Evolutionary conservation across 441 rosid genomes (phyloP).

Genomic region (Viola pubescens): DNA sequence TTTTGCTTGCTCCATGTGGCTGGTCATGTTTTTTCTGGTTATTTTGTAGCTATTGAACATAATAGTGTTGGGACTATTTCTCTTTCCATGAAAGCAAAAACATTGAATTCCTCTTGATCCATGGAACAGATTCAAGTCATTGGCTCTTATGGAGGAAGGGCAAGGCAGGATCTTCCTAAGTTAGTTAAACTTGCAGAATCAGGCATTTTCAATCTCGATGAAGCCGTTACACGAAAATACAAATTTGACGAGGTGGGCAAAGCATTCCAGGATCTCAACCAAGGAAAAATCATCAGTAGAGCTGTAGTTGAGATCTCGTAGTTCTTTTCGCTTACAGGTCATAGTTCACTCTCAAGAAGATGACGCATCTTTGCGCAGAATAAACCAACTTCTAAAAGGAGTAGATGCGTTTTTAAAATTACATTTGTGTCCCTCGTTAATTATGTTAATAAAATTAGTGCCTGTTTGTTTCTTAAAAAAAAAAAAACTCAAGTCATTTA

Average conservation of each 20-base stretch:
- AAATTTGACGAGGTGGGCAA: constrained; percentile 65
- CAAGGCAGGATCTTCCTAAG: constrained; percentile 94
- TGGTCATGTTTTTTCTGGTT: no score
- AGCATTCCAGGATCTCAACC: constrained; percentile 82
- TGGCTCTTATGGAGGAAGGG: constrained; percentile 90
- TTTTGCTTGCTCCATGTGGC: no score
- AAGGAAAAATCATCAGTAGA: constrained; percentile 73
- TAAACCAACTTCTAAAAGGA: no score
- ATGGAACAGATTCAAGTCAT: constrained; percentile 63
- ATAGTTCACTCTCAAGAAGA: background rate
- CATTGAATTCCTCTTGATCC: background rate
- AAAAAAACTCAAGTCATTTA: no score
- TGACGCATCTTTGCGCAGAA: background rate
- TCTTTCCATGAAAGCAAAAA: background rate
- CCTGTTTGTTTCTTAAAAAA: no score
- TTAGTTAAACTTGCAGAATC: constrained; percentile 79
- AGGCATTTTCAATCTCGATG: constrained; percentile 64
- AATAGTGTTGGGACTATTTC: no score
- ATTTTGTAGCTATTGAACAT: no score
- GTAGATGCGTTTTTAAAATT: no score
- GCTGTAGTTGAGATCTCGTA: constrained; percentile 73
- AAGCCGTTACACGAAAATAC: constrained; percentile 74
- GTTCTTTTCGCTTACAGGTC: background rate
- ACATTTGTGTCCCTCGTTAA: no score
- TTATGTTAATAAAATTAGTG: no score